Percentiles rank a stretch among this genome's conserved stretches.
Evolutionary conservation across 148 eudicot genomes (phyloP).

Genomic region (Nepenthes gracilis): DNA sequence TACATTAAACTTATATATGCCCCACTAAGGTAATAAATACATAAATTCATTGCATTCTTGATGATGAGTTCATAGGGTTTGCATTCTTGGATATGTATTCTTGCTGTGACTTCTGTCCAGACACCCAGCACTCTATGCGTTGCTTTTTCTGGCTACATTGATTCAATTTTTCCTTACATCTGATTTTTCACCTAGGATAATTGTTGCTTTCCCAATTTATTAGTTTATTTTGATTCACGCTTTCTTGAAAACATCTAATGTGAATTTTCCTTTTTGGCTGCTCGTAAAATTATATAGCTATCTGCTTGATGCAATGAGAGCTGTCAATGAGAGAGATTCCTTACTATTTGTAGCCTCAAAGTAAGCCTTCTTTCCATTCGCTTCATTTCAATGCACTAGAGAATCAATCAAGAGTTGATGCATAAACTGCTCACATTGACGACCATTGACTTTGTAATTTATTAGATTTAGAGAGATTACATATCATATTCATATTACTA

Average conservation of each 20-base stretch:
- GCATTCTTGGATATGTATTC: neutral
- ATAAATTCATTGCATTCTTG: no score
- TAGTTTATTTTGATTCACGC: neutral
- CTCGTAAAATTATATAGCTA: conserved; percentile 26
- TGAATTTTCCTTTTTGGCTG: neutral
- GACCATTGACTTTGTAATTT: conserved; percentile 1
- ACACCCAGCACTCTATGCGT: conserved; percentile 48
- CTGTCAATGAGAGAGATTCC: conserved; percentile 40
- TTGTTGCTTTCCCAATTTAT: neutral
- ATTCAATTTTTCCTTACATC: conserved; percentile 57
- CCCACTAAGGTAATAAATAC: no score
- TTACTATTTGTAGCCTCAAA: conserved; percentile 30
- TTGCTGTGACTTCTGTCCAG: conserved; percentile 20
- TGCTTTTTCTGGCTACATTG: conserved; percentile 21
- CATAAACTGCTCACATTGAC: neutral
- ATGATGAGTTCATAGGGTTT: no score
- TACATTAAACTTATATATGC: no score
- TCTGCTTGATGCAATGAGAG: conserved; percentile 86
- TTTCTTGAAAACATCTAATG: neutral
- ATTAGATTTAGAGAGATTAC: neutral
- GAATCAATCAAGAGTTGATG: neutral
- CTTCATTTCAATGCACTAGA: neutral
- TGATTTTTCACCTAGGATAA: conserved; percentile 86
- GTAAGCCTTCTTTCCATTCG: conserved; percentile 26
- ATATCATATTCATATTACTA: neutral